Evolutionary conservation across 2,329 filamentous ascomycete species (phyloP).

Genomic region (Pseudodiploospora longispora): DNA sequence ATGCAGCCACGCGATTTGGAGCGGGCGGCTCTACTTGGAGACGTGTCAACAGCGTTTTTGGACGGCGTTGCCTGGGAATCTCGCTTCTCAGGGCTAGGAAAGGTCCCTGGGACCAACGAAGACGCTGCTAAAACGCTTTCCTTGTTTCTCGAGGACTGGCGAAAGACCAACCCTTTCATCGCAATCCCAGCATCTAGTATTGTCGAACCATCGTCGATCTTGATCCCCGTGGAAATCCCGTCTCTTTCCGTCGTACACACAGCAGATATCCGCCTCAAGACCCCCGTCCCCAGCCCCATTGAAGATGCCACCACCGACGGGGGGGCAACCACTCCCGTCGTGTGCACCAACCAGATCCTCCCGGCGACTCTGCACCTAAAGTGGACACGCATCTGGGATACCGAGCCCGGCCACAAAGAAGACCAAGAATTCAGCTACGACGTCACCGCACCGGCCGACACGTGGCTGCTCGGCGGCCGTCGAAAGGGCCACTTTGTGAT

Average conservation of each 20-base stretch:
- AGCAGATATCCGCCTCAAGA: constrained; percentile 53
- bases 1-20: constrained; percentile 47
- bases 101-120: constrained; percentile 25
- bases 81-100: constrained; percentile 43
- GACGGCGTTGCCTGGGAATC: constrained; percentile 38
- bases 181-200: constrained; percentile 15
- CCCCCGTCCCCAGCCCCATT: constrained; percentile 23
- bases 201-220: constrained; percentile 52
- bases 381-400: constrained; percentile 58
- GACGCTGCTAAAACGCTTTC: constrained; percentile 20
- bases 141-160: constrained; percentile 25
- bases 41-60: constrained; percentile 42
- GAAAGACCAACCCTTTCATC: constrained; percentile 19
- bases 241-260: constrained; percentile 77
- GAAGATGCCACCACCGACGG: constrained; percentile 19
- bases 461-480: constrained; percentile 79
- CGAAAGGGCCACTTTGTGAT: constrained; percentile 71
- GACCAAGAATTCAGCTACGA: constrained; percentile 77
- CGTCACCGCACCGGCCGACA: constrained; percentile 61
- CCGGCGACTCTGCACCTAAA: constrained; percentile 52
- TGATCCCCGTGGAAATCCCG: constrained; percentile 86
- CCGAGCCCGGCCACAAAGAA: constrained; percentile 28
- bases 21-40: constrained; percentile 44
- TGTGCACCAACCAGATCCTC: constrained; percentile 57
- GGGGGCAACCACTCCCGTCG: constrained; percentile 32